Evolutionary conservation across 352 stramenopile genomes (phyloP).

Genomic region (Phytopythium oedochilum): DNA sequence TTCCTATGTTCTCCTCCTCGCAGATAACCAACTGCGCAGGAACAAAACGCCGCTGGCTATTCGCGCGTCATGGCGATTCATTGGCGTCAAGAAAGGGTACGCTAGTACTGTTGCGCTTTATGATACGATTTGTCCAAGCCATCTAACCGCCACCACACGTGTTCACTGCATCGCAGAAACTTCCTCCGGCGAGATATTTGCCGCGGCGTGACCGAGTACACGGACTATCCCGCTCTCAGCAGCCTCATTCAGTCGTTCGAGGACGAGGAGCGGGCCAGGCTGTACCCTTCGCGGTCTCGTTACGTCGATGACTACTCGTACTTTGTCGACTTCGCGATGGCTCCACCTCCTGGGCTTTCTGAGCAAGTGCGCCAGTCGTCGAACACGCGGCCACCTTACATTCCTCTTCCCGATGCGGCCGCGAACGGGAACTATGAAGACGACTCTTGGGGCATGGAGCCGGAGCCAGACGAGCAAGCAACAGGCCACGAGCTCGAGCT

Average conservation of each 20-base stretch:
- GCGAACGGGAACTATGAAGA: neutral
- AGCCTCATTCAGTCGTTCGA: slow-evolving; percentile 68
- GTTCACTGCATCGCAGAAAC: slow-evolving; percentile 24
- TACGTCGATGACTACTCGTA: slow-evolving; percentile 72
- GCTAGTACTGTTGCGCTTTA: slow-evolving; percentile 1
- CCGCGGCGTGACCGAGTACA: slow-evolving; percentile 80
- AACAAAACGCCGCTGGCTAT: slow-evolving; percentile 63
- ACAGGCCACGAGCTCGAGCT: slow-evolving; percentile 36
- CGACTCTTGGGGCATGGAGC: neutral
- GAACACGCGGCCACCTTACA: neutral
- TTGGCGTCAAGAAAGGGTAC: slow-evolving; percentile 83
- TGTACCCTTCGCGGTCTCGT: slow-evolving; percentile 55
- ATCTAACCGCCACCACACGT: too few species aligned
- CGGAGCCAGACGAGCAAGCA: slow-evolving; percentile 15
- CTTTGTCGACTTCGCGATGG: slow-evolving; percentile 44
- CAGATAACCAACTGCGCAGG: slow-evolving; percentile 61
- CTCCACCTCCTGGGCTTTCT: neutral
- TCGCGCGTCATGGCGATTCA: slow-evolving; percentile 55
- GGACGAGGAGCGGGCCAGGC: slow-evolving; percentile 33
- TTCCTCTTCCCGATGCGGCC: too few species aligned
- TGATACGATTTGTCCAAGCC: too few species aligned
- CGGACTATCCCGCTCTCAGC: slow-evolving; percentile 72
- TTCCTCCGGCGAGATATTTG: slow-evolving; percentile 69
- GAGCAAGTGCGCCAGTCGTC: neutral
- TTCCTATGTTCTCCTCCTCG: neutral